Conservation (phyloP, 257 asterid genomes). For the Ballota nigra region DNA sequence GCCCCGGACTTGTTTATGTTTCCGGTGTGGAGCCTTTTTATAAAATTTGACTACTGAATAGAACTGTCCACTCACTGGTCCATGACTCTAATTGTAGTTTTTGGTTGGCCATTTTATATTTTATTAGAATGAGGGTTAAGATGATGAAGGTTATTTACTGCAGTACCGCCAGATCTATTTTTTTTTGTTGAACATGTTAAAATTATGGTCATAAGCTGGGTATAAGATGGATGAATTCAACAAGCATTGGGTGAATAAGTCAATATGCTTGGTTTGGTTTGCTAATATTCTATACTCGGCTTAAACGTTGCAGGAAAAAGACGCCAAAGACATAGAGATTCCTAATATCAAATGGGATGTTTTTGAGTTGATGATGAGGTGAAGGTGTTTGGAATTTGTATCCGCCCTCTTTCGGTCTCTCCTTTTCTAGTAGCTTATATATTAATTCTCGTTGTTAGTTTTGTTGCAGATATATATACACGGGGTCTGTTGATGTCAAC, state of each 20-base stretch:
- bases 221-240: not conserved
- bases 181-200: too few species aligned
- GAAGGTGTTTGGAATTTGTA: not conserved
- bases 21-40: too few species aligned
- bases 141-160: too few species aligned
- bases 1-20: too few species aligned
- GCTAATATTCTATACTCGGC: not conserved
- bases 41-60: too few species aligned
- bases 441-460: not conserved
- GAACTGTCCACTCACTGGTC: too few species aligned
- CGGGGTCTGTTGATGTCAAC: constrained; percentile 85
- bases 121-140: too few species aligned
- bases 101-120: too few species aligned
- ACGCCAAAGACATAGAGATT: constrained; percentile 94
- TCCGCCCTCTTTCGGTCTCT: not conserved
- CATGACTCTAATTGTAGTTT: too few species aligned
- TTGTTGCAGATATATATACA: constrained; percentile 72
- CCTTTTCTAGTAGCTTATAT: not conserved
- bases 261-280: constrained; percentile 23
- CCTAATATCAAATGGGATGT: constrained; percentile 97
- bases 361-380: constrained; percentile 99
- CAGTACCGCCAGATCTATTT: too few species aligned
- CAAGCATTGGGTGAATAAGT: too few species aligned
- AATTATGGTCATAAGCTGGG: too few species aligned
- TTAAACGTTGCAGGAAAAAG: constrained; percentile 72